Conservation (phyloP, 2,329 filamentous ascomycete genomes). For the Bipolaris oryzae region DNA sequence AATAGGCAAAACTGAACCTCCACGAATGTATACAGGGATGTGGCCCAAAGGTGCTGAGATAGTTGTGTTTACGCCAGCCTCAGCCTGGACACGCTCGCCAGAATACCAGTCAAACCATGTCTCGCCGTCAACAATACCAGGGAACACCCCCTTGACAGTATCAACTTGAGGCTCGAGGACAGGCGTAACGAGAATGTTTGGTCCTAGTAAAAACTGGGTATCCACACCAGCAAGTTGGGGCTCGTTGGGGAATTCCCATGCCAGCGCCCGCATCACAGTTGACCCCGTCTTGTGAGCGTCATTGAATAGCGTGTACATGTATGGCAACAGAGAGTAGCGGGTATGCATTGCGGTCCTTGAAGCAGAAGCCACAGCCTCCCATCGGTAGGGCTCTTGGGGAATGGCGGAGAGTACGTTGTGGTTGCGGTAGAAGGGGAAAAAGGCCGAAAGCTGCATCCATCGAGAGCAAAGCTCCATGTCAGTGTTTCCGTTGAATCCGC, state of each 20-base stretch:
- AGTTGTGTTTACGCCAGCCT: slow-evolving; percentile 63
- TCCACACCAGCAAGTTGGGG: slow-evolving; percentile 70
- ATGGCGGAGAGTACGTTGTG: slow-evolving; percentile 69
- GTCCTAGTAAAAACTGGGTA: slow-evolving; percentile 74
- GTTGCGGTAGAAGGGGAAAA: slow-evolving; percentile 81
- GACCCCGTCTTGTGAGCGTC: slow-evolving; percentile 67
- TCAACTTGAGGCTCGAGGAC: slow-evolving; percentile 67
- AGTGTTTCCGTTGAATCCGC: slow-evolving; percentile 72
- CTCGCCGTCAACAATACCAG: slow-evolving; percentile 64
- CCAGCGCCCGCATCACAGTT: slow-evolving; percentile 74
- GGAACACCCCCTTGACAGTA: slow-evolving; percentile 71
- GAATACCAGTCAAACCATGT: slow-evolving; percentile 84
- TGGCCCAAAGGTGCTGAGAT: slow-evolving; percentile 68
- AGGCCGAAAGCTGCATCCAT: slow-evolving; percentile 75
- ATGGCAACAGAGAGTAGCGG: slow-evolving; percentile 73
- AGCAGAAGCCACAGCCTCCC: slow-evolving; percentile 69
- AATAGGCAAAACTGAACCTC: slow-evolving; percentile 69
- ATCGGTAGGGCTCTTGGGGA: slow-evolving; percentile 73
- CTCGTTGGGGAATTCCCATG: slow-evolving; percentile 77
- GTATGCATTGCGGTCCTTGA: slow-evolving; percentile 71
- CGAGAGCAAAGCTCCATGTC: slow-evolving; percentile 73
- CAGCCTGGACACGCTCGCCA: slow-evolving; percentile 60
- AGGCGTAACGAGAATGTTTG: slow-evolving; percentile 69
- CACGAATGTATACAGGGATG: slow-evolving; percentile 74
- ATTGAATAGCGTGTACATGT: slow-evolving; percentile 77